Conservation (phyloP, 2,329 filamentous ascomycete species). For the Periconia digitata region DNA sequence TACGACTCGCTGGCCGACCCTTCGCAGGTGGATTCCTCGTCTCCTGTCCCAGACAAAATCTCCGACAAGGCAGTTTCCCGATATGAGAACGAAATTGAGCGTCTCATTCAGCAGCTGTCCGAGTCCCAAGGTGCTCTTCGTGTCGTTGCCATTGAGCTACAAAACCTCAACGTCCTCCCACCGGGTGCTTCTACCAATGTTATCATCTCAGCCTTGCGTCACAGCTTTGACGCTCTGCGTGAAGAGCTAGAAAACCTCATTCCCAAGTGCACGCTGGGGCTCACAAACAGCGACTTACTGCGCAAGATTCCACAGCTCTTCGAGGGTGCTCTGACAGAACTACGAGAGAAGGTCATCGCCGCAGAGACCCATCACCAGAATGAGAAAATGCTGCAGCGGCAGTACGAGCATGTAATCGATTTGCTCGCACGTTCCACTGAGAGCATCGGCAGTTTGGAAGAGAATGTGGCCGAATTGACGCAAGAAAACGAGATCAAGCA, state of each 20-base stretch:
- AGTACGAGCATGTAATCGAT: constrained; percentile 32
- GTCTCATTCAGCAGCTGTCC: constrained; percentile 41
- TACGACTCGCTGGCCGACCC: constrained; percentile 28
- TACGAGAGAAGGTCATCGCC: constrained; percentile 31
- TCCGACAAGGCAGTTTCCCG: constrained; percentile 40
- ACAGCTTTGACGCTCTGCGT: constrained; percentile 45
- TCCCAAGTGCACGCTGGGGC: constrained; percentile 40
- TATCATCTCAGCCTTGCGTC: constrained; percentile 45
- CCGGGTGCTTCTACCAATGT: constrained; percentile 32
- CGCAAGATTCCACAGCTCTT: constrained; percentile 41
- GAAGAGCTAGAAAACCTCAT: constrained; percentile 44
- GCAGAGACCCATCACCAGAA: constrained; percentile 38
- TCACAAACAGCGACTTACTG: constrained; percentile 45
- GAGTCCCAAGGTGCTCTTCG: constrained; percentile 45
- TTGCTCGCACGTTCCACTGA: constrained; percentile 35
- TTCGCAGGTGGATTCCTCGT: constrained; percentile 15
- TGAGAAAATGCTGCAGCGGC: constrained; percentile 40
- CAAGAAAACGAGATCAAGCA: constrained; percentile 41
- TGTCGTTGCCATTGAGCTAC: constrained; percentile 47
- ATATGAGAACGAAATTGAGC: constrained; percentile 45
- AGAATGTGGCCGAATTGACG: constrained; percentile 41
- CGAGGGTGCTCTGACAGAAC: constrained; percentile 39
- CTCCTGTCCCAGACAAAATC: constrained; percentile 24
- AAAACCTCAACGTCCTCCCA: constrained; percentile 45
- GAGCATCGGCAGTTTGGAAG: constrained; percentile 40